Evolutionary conservation across 2,329 filamentous ascomycete species (phyloP).

Genomic region (Myriosclerotinia scirpicola): DNA sequence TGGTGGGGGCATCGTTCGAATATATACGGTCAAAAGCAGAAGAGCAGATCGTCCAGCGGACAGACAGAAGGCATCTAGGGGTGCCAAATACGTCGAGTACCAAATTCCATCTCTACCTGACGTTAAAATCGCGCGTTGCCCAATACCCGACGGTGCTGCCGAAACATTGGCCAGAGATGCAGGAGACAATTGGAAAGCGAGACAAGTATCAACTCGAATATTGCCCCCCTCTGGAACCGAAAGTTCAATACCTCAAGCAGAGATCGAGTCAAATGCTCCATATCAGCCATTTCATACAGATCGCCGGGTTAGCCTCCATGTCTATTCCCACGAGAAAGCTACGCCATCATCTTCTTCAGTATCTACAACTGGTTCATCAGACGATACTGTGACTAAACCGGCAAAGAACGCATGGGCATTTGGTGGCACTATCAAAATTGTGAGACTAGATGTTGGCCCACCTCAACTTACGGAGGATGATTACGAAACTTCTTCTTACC

Average conservation of each 20-base stretch:
- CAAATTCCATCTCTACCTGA: constrained; percentile 64
- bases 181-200: constrained; percentile 41
- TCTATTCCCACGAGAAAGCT: constrained; percentile 49
- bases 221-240: constrained; percentile 47
- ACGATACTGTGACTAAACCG: constrained; percentile 27
- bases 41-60: constrained; percentile 55
- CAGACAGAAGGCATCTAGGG: constrained; percentile 54
- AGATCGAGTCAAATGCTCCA: constrained; percentile 93
- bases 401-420: constrained; percentile 55
- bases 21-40: constrained; percentile 50
- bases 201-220: constrained; percentile 42
- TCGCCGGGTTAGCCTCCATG: constrained; percentile 73
- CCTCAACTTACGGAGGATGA: constrained; percentile 52
- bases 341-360: constrained; percentile 32
- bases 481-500: constrained; percentile 48
- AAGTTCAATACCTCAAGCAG: constrained; percentile 70
- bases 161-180: constrained; percentile 37
- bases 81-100: constrained; percentile 52
- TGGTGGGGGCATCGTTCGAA: constrained; percentile 64
- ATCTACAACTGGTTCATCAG: constrained; percentile 34
- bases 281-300: constrained; percentile 97
- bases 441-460: constrained; percentile 55
- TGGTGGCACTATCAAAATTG: constrained; percentile 53
- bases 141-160: constrained; percentile 47
- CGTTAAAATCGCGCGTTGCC: constrained; percentile 55